Conservation (phyloP, 306 rosid genomes). For the Inga leiocalycina region DNA sequence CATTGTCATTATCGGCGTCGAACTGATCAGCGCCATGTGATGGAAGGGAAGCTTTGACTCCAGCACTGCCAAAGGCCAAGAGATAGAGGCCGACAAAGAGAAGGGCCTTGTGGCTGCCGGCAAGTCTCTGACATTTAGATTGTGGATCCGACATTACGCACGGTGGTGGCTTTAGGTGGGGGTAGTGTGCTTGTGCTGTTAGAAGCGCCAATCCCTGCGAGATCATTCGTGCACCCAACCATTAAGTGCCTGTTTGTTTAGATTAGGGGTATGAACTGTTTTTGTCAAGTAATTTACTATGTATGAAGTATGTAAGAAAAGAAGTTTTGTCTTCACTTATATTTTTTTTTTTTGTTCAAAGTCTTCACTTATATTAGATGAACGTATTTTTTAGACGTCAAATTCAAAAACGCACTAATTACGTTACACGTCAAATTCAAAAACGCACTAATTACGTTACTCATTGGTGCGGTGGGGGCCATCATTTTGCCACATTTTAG, state of each 20-base stretch:
- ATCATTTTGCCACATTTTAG: not conserved
- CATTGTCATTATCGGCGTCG: conserved; percentile 64
- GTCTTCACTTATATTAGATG: no score
- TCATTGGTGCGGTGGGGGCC: not conserved
- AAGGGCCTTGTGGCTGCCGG: conserved; percentile 49
- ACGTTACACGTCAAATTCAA: no score
- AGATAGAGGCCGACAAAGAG: conserved; percentile 70
- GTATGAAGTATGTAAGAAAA: no score
- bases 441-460: no score
- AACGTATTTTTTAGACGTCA: no score
- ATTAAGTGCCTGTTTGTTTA: no score
- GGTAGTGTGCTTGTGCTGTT: conserved; percentile 75
- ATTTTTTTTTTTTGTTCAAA: no score
- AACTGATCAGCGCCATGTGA: conserved; percentile 94
- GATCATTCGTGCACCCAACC: not conserved
- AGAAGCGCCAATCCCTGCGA: conserved; percentile 67
- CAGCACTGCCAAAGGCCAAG: conserved; percentile 66
- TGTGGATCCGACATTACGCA: conserved; percentile 49
- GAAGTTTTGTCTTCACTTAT: no score
- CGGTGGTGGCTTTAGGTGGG: conserved; percentile 57
- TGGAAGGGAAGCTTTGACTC: conserved; percentile 78
- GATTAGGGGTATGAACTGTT: no score
- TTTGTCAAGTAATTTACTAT: no score
- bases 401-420: no score
- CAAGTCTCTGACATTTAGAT: conserved; percentile 48